Evolutionary conservation across 805 yeast species (phyloP), one percentile per base, ranked within the genome.

Genomic region (Lachancea dasiensis): DNA sequence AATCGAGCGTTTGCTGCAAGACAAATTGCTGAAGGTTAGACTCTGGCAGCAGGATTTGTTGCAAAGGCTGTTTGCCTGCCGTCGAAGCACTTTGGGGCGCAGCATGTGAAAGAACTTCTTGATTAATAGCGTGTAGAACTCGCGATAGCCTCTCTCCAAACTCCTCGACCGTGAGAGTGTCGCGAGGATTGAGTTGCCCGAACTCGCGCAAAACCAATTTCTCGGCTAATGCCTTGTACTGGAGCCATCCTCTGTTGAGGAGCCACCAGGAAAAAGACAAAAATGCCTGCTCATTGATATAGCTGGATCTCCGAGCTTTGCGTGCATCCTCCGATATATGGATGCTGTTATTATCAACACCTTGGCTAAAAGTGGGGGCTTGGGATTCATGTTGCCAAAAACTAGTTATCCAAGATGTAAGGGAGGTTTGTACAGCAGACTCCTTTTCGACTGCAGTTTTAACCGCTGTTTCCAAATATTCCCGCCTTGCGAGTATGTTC

Each of bases 241-340:
- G 64, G 16, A 69, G 50, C 87, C 92, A 86, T 0, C 97, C 97
- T 46, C 79, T 75, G 58, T 90, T 87, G 35, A 90, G 67, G 31
- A 90, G 60, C 96, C 96, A 90, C 96, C 97, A 90, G 44, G 89
- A 81, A 45, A 86, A 73, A 0, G 95, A 81, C 32, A 90, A 67
- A 56, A 83, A 90, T 35, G 86, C 81, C 51, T 92, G 90, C 50
- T 83, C 92, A 26, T 80, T 70, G 23, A 72, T 61, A 53, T 80
- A 77, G 47, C 73, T 73, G 25, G 52, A 58, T 48, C 27, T 45
- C 48, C 23, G 46, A 47, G 29, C 38, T 21, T 27, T 35, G 27
- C 17, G 31, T 28, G 21, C 31, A 19, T 22, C 31, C 6, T 21
- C 40, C 3, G 34, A 31, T 8, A 31, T n/a, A 6, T 30, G 11